Conservation (phyloP, 2,329 filamentous ascomycete species). For the Talaromyces rugulosus region DNA sequence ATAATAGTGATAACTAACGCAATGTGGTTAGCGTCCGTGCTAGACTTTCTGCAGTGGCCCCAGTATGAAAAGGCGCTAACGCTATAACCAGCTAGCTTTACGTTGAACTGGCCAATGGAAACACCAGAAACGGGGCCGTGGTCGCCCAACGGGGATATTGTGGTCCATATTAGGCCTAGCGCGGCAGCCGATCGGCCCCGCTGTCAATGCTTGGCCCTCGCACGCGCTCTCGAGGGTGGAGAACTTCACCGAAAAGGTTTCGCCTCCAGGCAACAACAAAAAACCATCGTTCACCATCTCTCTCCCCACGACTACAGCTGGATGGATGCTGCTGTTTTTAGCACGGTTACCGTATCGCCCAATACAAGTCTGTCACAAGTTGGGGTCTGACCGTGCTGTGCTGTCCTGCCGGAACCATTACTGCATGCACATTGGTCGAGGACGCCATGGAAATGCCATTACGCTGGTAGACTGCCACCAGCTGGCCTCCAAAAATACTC, state of each 20-base stretch:
- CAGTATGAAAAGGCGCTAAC: not conserved
- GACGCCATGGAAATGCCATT: not conserved
- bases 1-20: not conserved
- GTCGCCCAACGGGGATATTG: not conserved
- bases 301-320: not conserved
- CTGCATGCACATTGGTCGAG: not conserved
- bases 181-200: not conserved
- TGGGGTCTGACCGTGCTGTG: not conserved
- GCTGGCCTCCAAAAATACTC: not conserved
- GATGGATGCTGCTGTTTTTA: not conserved
- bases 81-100: not conserved
- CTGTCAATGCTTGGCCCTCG: not conserved
- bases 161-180: not conserved
- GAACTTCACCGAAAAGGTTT: not conserved
- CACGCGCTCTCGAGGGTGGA: not conserved
- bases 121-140: not conserved
- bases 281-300: not conserved
- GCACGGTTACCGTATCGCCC: not conserved
- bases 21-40: not conserved
- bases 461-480: not conserved
- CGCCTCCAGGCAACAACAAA: not conserved
- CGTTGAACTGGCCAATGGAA: not conserved
- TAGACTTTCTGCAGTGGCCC: not conserved
- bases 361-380: not conserved
- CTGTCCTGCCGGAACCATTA: not conserved